Evolutionary conservation across 805 yeast species (phyloP), one percentile per base, ranked within the genome.

Genomic region (Schizosaccharomyces octosporus): DNA sequence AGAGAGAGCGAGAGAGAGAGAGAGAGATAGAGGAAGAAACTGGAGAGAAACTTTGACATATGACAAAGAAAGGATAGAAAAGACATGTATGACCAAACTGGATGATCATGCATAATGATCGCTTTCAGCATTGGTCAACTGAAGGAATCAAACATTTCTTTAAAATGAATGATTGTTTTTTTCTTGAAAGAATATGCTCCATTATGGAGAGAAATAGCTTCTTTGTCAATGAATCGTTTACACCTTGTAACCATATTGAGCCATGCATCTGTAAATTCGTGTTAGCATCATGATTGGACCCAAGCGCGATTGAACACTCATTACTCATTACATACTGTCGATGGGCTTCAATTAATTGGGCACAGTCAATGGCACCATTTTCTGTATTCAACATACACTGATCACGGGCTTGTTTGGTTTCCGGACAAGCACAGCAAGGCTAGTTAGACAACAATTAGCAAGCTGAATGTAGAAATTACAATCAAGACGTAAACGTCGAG

Each of bases 381-480:
- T n/a, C 17, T 3, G 60, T 32, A n/a, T 57, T 19, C n/a, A 57
- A 24, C 60, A 57, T 29, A 27, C 60, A 57, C 43, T n/a, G 45
- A 43, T 57, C 60, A 19, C 60, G 60, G 13, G 48, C 60, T 19
- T 57, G 31, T 57, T 31, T 24, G 43, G 60, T 57, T 36, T 57
- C 60, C 2, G 60, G 60, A 17, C 60, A 57, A 29, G 60, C 60
- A 42, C 60, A 57, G 27, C 60, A 57, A 36, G 60, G 60, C 60
- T 57, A 29, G n/a, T 24, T 17, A 29, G 11, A 5, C 7, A 45
- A 19, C 32, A 31, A 17, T 45, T 45, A 45, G 17, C 27, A 45
- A 13, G 32, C 7, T 31, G 13, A 4, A 45, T 45, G 27, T n/a
- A 45, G 4, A 13, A 17, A 17, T 4, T 11, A 45, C n/a, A 17